Conservation (phyloP, 2,329 filamentous ascomycete species). For the Botrytis byssoidea region DNA sequence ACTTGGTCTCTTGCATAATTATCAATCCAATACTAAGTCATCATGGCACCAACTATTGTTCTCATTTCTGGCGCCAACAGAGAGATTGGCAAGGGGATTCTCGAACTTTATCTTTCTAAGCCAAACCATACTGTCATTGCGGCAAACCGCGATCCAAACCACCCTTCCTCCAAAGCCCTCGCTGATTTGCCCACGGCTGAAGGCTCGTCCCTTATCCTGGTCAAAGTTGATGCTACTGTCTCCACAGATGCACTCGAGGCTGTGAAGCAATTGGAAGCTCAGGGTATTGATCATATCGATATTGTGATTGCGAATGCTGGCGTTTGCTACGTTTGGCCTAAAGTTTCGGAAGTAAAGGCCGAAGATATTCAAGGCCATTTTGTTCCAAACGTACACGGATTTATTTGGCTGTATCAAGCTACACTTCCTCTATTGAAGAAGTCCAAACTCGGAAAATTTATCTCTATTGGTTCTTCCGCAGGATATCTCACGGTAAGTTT, state of each 20-base stretch:
- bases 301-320: slow-evolving; percentile 51
- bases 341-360: not conserved
- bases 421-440: not conserved
- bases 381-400: not conserved
- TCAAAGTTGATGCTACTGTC: slow-evolving; percentile 45
- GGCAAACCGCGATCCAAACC: slow-evolving; percentile 38
- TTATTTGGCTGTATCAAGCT: not conserved
- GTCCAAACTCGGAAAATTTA: not conserved
- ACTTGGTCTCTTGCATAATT: too few species aligned
- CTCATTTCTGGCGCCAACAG: slow-evolving; percentile 29
- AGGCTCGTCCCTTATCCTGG: slow-evolving; percentile 42
- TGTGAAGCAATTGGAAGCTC: slow-evolving; percentile 35
- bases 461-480: not conserved
- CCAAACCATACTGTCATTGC: slow-evolving; percentile 44
- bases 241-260: slow-evolving; percentile 41
- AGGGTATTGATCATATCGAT: not conserved
- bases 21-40: not conserved
- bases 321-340: not conserved
- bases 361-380: not conserved
- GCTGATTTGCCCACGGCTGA: slow-evolving; percentile 26
- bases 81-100: slow-evolving; percentile 39
- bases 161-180: slow-evolving; percentile 36
- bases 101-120: slow-evolving; percentile 38
- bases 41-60: not conserved
- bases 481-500: not conserved